Base-by-base conservation (phyloP, 2,329 filamentous ascomycete species). In the Colletotrichum simmondsii region DNA sequence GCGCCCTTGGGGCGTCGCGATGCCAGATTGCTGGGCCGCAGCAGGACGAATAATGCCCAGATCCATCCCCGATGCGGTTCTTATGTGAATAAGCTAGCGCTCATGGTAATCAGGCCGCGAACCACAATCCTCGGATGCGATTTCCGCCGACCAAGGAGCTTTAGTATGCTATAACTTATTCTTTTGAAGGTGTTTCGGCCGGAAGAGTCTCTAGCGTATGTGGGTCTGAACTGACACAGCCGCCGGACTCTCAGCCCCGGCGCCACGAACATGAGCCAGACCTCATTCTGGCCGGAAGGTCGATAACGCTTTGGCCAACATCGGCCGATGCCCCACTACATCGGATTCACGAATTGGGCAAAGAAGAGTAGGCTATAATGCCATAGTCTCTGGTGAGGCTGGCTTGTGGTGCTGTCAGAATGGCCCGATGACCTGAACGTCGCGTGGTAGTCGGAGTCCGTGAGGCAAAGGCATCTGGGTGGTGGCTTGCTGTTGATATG, bases 1-100 rank as follows among this genome's bases (percentile, higher is more conserved):
- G 30, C 53, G 37, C 53, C 53, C 63, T 52, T 16, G 22, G 30
- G 22, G 30, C 46, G 52, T 53, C 58, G 42, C 19, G 19, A 12
- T 57, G 8, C 53, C 59, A 28, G 5, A 35, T 37, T 14, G 24
- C 26, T 24, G 59, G 65, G n/a, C 14, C 37, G 19, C 24, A 35
- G 32, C 24, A 28, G 37, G 14, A 35, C 22, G 24, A 35, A 49
- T 6, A 49, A 49, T 42, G 37, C 37, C 37, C 37, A 19, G 30
- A 32, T 30, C 58, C 59, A 64, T 58, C 14, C 59, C 53, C 69
- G 37, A 66, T 71, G 19, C 68, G 56, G 68, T 1, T 30, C 22
- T 26, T 52, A 19, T 14, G 19, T 28, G 4, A 11, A 26, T 24
- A 5, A 54, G 37, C 16, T 32, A 56, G 24, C n/a, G 19, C 6